Percentiles rank a stretch among this genome's conserved stretches.
Conservation (phyloP, 306 rosid species). For the Carpinus viminea region DNA sequence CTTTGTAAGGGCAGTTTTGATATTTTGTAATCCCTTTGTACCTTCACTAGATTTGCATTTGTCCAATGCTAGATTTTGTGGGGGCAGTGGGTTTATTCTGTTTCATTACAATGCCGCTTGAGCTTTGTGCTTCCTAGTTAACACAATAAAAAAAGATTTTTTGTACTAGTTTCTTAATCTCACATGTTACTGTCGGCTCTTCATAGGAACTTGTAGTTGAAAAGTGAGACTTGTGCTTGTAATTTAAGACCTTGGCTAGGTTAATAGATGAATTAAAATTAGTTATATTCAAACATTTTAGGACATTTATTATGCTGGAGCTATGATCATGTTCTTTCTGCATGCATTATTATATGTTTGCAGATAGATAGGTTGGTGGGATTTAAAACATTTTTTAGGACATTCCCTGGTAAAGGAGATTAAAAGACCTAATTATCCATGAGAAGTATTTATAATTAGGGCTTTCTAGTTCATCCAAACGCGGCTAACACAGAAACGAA, state of each 20-base stretch:
- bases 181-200: conserved; percentile 58
- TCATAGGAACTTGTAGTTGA: conserved; percentile 28
- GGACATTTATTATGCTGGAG: not conserved
- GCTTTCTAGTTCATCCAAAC: not conserved
- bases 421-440: not conserved
- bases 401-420: not conserved
- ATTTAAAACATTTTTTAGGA: not conserved
- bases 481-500: too few species aligned
- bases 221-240: not conserved
- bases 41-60: conserved; percentile 51
- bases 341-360: not conserved
- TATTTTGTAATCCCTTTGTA: conserved; percentile 33
- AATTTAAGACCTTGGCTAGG: not conserved
- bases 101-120: conserved; percentile 35
- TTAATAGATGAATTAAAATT: not conserved
- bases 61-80: conserved; percentile 48
- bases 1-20: conserved; percentile 30
- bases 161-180: conserved; percentile 2
- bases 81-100: conserved; percentile 47
- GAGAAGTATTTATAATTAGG: not conserved
- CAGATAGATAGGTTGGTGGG: not conserved
- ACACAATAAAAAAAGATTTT: not conserved
- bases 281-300: too few species aligned
- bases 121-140: conserved; percentile 47
- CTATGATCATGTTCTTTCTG: not conserved